Percentiles rank a stretch among this genome's conserved stretches.
Evolutionary conservation across 2,329 filamentous ascomycete genomes (phyloP).

Genomic region (Monilinia vaccinii-corymbosi): DNA sequence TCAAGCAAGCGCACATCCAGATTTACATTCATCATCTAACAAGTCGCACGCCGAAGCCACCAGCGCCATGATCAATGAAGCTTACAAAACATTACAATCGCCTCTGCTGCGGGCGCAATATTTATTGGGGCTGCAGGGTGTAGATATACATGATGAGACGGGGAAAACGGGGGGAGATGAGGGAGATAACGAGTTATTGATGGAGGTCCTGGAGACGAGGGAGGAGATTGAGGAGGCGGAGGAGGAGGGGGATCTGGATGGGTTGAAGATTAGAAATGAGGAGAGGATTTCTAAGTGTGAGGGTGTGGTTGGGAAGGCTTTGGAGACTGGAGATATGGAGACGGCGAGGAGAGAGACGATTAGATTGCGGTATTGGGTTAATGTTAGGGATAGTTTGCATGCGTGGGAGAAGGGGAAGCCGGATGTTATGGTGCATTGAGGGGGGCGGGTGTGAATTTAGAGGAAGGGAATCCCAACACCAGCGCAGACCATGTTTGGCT

Average conservation of each 20-base stretch:
- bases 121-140: conserved; percentile 59
- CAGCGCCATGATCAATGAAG: conserved; percentile 82
- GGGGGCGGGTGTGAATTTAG: neutral
- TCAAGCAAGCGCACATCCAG: conserved; percentile 69
- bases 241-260: conserved; percentile 53
- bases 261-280: conserved; percentile 57
- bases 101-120: conserved; percentile 85
- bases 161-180: conserved; percentile 68
- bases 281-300: conserved; percentile 56
- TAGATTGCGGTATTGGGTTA: conserved; percentile 80
- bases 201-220: conserved; percentile 70
- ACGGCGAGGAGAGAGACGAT: conserved; percentile 64
- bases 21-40: conserved; percentile 41
- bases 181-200: conserved; percentile 59
- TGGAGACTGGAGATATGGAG: conserved; percentile 56
- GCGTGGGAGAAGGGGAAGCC: conserved; percentile 73
- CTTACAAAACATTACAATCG: conserved; percentile 74
- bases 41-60: conserved; percentile 60
- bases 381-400: conserved; percentile 69
- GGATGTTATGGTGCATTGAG: conserved; percentile 43
- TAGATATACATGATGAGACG: conserved; percentile 47
- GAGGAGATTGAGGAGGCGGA: conserved; percentile 66
- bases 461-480: neutral
- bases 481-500: neutral
- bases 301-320: conserved; percentile 50